These are phyloP conservation scores for Hyaloscypha hepaticicola DNA, from an alignment of 495 filamentous ascomycete species.

Conservation along the genomic window DNA sequence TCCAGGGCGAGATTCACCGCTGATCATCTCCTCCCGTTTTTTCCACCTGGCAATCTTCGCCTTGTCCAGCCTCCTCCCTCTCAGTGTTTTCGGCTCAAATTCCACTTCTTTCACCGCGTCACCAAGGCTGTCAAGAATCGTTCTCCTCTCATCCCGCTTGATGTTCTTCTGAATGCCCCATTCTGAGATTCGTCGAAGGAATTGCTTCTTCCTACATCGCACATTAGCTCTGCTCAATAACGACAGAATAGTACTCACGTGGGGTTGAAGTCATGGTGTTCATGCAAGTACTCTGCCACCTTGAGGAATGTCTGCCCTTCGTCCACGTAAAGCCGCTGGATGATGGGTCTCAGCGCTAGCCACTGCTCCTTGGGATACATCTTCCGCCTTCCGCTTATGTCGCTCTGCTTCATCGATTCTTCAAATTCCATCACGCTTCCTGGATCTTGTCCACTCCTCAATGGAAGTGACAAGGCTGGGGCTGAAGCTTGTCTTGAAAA, in stretches of 20 bases:
- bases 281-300: not conserved
- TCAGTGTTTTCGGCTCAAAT: not conserved
- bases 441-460: too few relatives aligned
- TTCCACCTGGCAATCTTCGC: not conserved
- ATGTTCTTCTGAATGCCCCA: not conserved
- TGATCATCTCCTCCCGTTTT: not conserved
- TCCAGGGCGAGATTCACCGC: not conserved
- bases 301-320: not conserved
- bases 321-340: not conserved
- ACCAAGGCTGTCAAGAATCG: not conserved
- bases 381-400: not conserved
- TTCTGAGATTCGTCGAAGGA: not conserved
- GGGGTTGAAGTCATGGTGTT: not conserved
- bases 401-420: too few relatives aligned
- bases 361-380: not conserved
- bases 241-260: not conserved
- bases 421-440: too few relatives aligned
- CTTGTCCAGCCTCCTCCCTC: not conserved
- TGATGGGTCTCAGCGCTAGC: not conserved
- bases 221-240: not conserved
- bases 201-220: not conserved
- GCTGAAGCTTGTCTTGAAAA: too few relatives aligned
- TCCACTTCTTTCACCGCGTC: not conserved
- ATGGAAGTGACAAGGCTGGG: too few relatives aligned
- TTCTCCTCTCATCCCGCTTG: not conserved